Percentiles rank a stretch among this genome's conserved stretches.
Evolutionary conservation across 129 eudicot genomes (phyloP).

Genomic region (Flaveria trinervia): DNA sequence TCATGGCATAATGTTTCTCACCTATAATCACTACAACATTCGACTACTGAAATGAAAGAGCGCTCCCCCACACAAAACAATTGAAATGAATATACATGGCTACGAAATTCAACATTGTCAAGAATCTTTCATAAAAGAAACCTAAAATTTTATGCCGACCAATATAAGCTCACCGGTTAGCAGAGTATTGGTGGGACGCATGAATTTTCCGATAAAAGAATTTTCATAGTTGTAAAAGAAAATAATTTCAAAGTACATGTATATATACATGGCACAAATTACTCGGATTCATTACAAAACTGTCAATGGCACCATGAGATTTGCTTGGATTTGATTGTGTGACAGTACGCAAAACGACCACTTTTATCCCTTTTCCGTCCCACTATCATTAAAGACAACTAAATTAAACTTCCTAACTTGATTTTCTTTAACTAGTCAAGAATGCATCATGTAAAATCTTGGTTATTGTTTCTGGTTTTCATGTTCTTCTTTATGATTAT

Average conservation of each 20-base stretch:
- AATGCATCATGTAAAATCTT: neutral
- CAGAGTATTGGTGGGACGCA: too few species aligned
- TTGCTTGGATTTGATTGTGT: neutral
- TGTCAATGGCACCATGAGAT: neutral
- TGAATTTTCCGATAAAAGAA: neutral
- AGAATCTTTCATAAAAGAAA: neutral
- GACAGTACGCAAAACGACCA: neutral
- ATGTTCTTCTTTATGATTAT: conserved; percentile 30
- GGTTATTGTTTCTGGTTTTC: conserved; percentile 28
- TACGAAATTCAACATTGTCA: neutral
- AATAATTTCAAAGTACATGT: neutral
- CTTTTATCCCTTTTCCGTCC: neutral
- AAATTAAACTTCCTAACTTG: conserved; percentile 15
- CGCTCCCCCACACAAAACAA: neutral
- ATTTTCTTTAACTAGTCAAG: neutral
- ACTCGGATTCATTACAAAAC: neutral
- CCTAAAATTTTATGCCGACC: too few species aligned
- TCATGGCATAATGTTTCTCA: neutral
- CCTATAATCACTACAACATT: neutral
- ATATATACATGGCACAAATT: neutral
- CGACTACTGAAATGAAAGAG: neutral
- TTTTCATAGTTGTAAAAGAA: neutral
- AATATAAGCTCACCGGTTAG: too few species aligned
- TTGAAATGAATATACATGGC: neutral
- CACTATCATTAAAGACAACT: neutral